These are phyloP conservation scores for Aspergillus kassunensis DNA, from an alignment of 495 filamentous ascomycete species.

Conservation along the genomic window DNA sequence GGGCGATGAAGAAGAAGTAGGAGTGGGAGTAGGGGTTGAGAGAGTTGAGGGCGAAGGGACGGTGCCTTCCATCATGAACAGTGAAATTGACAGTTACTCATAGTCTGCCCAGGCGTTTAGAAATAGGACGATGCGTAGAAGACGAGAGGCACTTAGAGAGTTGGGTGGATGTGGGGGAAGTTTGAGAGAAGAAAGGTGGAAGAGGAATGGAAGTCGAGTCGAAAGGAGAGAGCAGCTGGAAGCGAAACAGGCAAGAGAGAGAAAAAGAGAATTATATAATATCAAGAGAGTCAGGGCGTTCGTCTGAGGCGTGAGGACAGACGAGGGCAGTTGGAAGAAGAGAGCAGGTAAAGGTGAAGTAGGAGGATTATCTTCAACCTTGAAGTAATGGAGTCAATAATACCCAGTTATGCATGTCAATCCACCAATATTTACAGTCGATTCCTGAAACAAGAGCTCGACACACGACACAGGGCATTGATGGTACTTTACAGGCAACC, in stretches of 20 bases:
- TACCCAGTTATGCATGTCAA: conserved; percentile 16
- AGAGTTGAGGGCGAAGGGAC: conserved; percentile 19
- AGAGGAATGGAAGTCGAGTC: neutral
- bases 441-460: too few relatives aligned
- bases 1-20: conserved; percentile 18
- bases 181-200: neutral
- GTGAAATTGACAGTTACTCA: conserved; percentile 13
- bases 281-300: conserved; percentile 8
- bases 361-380: neutral
- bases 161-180: neutral
- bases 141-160: neutral
- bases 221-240: neutral
- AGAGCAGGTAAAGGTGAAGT: neutral
- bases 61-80: conserved; percentile 26
- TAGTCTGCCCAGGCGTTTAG: conserved; percentile 19
- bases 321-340: neutral
- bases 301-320: conserved; percentile 10
- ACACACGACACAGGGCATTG: too few relatives aligned
- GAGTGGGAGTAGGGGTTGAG: conserved; percentile 22
- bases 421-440: too few relatives aligned
- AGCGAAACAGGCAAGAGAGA: neutral
- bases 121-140: neutral
- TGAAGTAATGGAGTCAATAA: conserved; percentile 1
- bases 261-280: neutral
- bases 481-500: conserved; percentile 20